Conservation (phyloP, 257 asterid genomes). For the Phtheirospermum japonicum region DNA sequence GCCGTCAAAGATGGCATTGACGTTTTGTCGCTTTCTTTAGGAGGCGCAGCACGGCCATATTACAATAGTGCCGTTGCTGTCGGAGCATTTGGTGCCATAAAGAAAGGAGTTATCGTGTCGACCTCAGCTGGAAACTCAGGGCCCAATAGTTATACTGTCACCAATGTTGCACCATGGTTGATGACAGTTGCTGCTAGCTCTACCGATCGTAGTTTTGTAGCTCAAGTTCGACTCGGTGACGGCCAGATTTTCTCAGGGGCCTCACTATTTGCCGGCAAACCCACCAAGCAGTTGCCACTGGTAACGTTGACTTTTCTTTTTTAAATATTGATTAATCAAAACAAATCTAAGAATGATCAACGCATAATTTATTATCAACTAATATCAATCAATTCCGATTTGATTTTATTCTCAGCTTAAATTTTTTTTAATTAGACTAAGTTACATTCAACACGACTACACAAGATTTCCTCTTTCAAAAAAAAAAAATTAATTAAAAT, state of each 20-base stretch:
- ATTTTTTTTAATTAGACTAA: no score
- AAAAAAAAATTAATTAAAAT: no score
- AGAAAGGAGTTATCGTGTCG: constrained; percentile 50
- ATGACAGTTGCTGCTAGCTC: constrained; percentile 78
- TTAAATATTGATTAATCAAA: no score
- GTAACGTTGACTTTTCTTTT: constrained; percentile 9
- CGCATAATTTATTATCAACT: no score
- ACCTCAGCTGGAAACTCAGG: constrained; percentile 74
- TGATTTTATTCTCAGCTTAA: no score
- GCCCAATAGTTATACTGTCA: constrained; percentile 44
- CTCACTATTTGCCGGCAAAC: constrained; percentile 48
- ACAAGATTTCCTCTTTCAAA: no score
- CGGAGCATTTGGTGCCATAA: constrained; percentile 63
- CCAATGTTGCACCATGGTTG: constrained; percentile 75
- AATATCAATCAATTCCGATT: no score
- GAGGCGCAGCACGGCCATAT: constrained; percentile 29
- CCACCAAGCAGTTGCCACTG: constrained; percentile 36
- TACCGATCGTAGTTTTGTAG: constrained; percentile 50
- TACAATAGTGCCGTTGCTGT: constrained; percentile 49
- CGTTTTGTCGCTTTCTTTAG: constrained; percentile 59
- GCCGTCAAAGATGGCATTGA: constrained; percentile 68
- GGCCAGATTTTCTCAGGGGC: constrained; percentile 50
- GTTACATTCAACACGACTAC: no score
- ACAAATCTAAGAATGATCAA: no score
- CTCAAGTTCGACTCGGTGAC: constrained; percentile 45